Conservation (phyloP, 2,329 filamentous ascomycete species). For the Xylaria sp. region DNA sequence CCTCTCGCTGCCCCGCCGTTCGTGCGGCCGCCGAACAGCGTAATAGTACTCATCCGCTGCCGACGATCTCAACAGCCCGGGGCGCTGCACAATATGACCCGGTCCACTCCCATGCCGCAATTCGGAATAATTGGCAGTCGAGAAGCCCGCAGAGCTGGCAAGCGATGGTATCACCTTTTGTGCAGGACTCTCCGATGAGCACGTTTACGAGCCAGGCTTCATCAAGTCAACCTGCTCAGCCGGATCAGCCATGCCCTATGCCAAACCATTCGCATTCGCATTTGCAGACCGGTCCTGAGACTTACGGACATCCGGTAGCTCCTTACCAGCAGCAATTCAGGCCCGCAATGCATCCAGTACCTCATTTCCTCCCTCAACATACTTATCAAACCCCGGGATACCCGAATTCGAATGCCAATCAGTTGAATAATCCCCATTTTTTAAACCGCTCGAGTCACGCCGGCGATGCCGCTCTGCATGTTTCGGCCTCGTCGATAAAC, state of each 20-base stretch:
- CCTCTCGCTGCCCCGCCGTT: slow-evolving; percentile 29
- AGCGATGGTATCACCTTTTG: slow-evolving; percentile 4
- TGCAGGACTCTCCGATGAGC: slow-evolving; percentile 2
- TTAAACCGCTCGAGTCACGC: slow-evolving; percentile 5
- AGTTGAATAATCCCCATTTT: slow-evolving; percentile 8
- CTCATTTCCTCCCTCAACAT: slow-evolving; percentile 5
- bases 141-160: slow-evolving; percentile 15
- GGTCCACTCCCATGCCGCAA: slow-evolving; percentile 14
- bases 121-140: slow-evolving; percentile 11
- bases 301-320: background rate
- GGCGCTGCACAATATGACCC: slow-evolving; percentile 25
- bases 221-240: slow-evolving; percentile 4
- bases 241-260: slow-evolving; percentile 6
- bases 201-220: background rate
- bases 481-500: slow-evolving; percentile 3
- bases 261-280: background rate
- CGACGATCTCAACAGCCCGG: slow-evolving; percentile 16
- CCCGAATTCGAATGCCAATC: slow-evolving; percentile 1
- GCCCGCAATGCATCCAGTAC: slow-evolving; percentile 14
- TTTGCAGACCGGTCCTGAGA: slow-evolving; percentile 1
- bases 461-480: background rate
- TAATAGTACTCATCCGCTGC: slow-evolving; percentile 17
- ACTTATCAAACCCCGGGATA: background rate
- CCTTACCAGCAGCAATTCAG: slow-evolving; percentile 6
- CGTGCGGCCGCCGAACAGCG: slow-evolving; percentile 26